phyloP scores from a whole-genome alignment of 1,139 yeast species.

The Saccharomyces hybrid region DNA sequence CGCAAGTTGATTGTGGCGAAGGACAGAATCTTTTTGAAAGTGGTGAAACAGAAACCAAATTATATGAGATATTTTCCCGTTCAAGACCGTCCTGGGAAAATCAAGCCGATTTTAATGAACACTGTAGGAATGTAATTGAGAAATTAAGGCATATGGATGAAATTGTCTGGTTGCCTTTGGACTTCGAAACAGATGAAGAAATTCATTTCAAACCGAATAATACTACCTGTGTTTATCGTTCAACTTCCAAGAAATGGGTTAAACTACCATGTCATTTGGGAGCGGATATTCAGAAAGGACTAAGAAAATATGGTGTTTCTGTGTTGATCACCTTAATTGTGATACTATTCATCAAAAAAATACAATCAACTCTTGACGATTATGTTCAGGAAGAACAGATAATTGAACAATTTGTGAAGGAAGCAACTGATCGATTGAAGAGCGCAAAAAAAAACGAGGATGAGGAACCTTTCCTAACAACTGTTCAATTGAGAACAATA shows the following conservation, averaged over 20 bases:
- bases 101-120: slow-evolving; percentile 35
- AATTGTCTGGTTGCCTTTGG: slow-evolving; percentile 49
- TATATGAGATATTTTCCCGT: slow-evolving; percentile 48
- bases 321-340: slow-evolving; percentile 3
- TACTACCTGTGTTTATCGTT: slow-evolving; percentile 38
- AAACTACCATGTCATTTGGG: slow-evolving; percentile 48
- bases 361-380: slow-evolving; percentile 12
- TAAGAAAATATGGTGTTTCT: slow-evolving; percentile 36
- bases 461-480: slow-evolving; percentile 44
- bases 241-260: slow-evolving; percentile 53
- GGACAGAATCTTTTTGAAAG: slow-evolving; percentile 36
- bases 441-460: slow-evolving; percentile 29
- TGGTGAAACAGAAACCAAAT: slow-evolving; percentile 43
- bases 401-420: slow-evolving; percentile 27
- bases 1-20: slow-evolving; percentile 52
- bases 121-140: slow-evolving; percentile 52
- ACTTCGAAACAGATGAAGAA: slow-evolving; percentile 37
- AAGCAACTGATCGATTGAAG: slow-evolving; percentile 39
- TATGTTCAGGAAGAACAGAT: slow-evolving; percentile 34
- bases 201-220: neutral
- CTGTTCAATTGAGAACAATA: slow-evolving; percentile 65
- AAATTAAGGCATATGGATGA: slow-evolving; percentile 62
- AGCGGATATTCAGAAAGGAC: slow-evolving; percentile 39
- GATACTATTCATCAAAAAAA: neutral
- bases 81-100: slow-evolving; percentile 45